phyloP scores from a whole-genome alignment of 768 basidiomycete species.

The Tricholoma sp. region DNA sequence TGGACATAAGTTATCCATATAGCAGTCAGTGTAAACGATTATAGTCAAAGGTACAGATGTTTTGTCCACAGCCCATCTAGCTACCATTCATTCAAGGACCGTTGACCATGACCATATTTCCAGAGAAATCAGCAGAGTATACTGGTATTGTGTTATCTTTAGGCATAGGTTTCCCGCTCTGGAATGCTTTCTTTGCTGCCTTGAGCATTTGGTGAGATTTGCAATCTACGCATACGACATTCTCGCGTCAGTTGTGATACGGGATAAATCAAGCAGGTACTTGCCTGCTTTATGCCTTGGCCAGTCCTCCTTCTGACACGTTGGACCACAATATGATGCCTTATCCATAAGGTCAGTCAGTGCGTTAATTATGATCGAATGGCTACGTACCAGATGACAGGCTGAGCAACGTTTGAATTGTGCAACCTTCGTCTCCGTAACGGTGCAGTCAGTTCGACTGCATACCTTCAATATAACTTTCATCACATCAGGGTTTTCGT shows the following conservation, averaged over 20 bases:
- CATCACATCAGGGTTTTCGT: conserved; percentile 29
- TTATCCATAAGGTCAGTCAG: background rate
- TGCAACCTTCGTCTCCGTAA: conserved; percentile 26
- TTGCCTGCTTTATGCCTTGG: background rate
- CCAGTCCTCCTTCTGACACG: conserved; percentile 1
- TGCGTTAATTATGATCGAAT: background rate
- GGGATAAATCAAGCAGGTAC: background rate
- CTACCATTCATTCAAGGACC: background rate
- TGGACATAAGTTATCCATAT: too few relatives aligned
- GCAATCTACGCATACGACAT: background rate
- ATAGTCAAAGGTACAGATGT: too few relatives aligned
- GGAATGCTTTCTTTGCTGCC: background rate
- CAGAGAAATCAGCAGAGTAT: background rate
- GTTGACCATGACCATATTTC: background rate
- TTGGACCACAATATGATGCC: background rate
- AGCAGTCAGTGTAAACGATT: too few relatives aligned
- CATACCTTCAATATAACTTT: conserved; percentile 29
- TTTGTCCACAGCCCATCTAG: too few relatives aligned
- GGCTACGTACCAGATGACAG: conserved; percentile 22
- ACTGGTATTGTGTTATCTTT: background rate
- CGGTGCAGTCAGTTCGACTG: conserved; percentile 23
- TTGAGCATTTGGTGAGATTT: background rate
- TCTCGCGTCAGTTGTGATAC: background rate
- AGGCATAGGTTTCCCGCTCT: background rate
- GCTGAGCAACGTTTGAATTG: conserved; percentile 37